Evolutionary conservation across 306 rosid genomes (phyloP).

Genomic region (Begonia fuchsioides): DNA sequence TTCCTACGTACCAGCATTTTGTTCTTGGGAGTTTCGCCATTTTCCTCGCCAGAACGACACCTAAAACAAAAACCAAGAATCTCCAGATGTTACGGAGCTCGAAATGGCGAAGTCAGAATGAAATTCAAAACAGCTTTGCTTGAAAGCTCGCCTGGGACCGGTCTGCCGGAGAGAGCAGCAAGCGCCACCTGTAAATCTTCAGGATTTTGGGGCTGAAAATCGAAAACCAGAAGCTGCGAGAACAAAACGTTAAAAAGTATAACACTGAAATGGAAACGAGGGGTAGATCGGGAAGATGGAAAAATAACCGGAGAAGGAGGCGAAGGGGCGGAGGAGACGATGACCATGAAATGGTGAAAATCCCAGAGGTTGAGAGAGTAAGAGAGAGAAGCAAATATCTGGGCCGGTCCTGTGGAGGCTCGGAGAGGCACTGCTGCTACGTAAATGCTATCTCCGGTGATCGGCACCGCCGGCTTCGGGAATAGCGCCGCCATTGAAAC

Average conservation of each 20-base stretch:
- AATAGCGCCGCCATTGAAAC: constrained; percentile 23
- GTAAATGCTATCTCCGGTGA: constrained; percentile 50
- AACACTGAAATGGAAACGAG: background rate
- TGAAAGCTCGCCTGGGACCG: constrained; percentile 43
- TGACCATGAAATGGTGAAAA: constrained; percentile 81
- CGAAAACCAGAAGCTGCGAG: constrained; percentile 66
- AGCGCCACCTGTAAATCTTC: constrained; percentile 61
- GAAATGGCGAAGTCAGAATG: background rate
- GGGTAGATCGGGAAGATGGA: background rate
- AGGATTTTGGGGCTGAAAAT: constrained; percentile 95
- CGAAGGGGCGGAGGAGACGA: constrained; percentile 39
- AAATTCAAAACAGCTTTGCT: background rate
- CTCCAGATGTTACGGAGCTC: too few species aligned
- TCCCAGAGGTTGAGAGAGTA: constrained; percentile 65
- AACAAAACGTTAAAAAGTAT: background rate
- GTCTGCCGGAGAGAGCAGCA: constrained; percentile 53
- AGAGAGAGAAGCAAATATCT: constrained; percentile 54
- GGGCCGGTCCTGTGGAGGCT: constrained; percentile 84
- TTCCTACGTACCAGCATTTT: constrained; percentile 80
- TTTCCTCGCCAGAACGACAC: constrained; percentile 51
- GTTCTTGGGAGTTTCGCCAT: constrained; percentile 42
- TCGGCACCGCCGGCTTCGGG: constrained; percentile 13
- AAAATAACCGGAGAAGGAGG: constrained; percentile 33
- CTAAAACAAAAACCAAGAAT: constrained; percentile 15
- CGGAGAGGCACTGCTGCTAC: constrained; percentile 77